Conservation (phyloP, 345 rosid species). For the Syzygium oleosum region DNA sequence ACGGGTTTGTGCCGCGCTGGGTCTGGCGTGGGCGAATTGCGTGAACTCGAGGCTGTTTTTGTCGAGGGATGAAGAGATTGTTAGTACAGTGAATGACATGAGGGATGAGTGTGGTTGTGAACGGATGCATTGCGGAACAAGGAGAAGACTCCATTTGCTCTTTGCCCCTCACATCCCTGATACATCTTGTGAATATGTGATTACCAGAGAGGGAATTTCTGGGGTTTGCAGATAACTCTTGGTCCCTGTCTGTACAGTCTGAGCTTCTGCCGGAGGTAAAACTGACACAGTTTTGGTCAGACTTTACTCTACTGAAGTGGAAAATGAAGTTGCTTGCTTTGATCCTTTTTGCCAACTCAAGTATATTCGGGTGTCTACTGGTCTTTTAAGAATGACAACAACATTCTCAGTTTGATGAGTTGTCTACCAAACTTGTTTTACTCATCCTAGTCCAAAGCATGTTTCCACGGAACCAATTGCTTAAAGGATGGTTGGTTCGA, state of each 20-base stretch:
- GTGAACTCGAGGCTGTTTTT: constrained; percentile 77
- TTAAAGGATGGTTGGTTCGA: background rate
- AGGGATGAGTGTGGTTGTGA: constrained; percentile 4
- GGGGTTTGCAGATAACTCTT: constrained; percentile 20
- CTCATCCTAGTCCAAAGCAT: background rate
- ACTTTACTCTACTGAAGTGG: background rate
- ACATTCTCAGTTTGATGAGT: background rate
- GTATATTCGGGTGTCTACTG: background rate
- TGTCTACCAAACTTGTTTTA: background rate
- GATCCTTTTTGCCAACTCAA: background rate
- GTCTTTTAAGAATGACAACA: background rate
- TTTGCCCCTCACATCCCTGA: constrained; percentile 70
- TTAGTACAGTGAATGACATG: constrained; percentile 4
- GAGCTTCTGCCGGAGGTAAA: background rate
- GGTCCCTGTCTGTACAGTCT: background rate
- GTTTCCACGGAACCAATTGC: background rate
- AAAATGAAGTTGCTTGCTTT: background rate
- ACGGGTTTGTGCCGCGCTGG: constrained; percentile 64
- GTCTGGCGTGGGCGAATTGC: constrained; percentile 80
- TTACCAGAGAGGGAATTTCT: constrained; percentile 45
- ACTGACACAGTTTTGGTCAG: background rate
- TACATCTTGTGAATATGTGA: constrained; percentile 54
- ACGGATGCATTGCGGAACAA: constrained; percentile 3
- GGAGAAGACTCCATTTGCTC: constrained; percentile 48
- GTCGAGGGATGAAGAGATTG: constrained; percentile 34